Conservation (phyloP, 345 rosid species). For the Atalantia buxifolia region DNA sequence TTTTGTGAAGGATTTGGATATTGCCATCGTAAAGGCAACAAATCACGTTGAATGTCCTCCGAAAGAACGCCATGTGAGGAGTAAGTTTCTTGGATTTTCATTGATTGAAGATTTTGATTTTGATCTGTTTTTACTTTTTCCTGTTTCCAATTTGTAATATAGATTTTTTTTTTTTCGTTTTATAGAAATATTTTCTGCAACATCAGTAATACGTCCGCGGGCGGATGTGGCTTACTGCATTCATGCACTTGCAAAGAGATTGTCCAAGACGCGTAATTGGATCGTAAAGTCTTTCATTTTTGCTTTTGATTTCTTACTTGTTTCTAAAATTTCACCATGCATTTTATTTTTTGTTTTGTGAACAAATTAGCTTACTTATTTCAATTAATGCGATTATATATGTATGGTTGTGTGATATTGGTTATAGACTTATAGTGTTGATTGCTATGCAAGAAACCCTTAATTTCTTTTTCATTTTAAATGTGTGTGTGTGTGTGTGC, state of each 20-base stretch:
- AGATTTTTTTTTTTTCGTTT: background rate
- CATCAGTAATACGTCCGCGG: conserved; percentile 80
- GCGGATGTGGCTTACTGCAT: conserved; percentile 97
- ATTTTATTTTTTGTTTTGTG: background rate
- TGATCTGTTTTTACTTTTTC: background rate
- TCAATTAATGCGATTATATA: background rate
- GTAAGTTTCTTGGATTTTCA: conserved; percentile 36
- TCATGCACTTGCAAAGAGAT: conserved; percentile 78
- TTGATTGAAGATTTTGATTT: background rate
- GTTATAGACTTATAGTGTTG: background rate
- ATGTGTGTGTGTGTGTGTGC: too few species aligned
- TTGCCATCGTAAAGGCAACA: conserved; percentile 95
- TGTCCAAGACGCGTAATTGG: conserved; percentile 84
- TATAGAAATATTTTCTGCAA: conserved; percentile 84
- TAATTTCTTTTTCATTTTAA: background rate
- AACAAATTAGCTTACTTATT: background rate
- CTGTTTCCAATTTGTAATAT: background rate
- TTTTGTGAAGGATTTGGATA: conserved; percentile 66
- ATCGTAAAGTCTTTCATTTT: conserved; percentile 43
- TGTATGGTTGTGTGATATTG: background rate
- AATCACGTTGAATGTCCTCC: conserved; percentile 95
- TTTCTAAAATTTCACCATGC: background rate
- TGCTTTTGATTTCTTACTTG: background rate
- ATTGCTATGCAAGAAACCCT: background rate
- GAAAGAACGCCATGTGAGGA: conserved; percentile 93